A percentile compares a stretch with the other conserved stretches of the same genome.
These are phyloP conservation scores for Talaromyces pinophilus DNA, from an alignment of 2,329 filamentous ascomycete species.

Conservation along the genomic window DNA sequence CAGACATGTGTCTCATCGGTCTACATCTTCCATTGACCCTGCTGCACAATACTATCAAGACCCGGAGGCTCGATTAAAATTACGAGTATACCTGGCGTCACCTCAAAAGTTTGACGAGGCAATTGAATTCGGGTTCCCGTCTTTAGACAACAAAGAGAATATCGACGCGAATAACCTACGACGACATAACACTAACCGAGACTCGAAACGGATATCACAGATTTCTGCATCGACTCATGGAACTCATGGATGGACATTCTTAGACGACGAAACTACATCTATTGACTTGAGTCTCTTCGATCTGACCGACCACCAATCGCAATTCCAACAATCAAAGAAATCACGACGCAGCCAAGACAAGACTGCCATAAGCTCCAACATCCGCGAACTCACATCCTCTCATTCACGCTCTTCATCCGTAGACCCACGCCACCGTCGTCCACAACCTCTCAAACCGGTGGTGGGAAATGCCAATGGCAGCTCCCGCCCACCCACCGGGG, in stretches of 20 bases:
- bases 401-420: conserved; percentile 12
- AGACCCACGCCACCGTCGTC: conserved; percentile 11
- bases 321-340: conserved; percentile 43
- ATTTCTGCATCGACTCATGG: conserved; percentile 35
- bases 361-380: background rate
- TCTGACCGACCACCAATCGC: conserved; percentile 13
- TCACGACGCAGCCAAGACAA: conserved; percentile 22
- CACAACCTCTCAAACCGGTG: conserved; percentile 18
- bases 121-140: conserved; percentile 86
- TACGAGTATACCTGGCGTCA: conserved; percentile 82
- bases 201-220: conserved; percentile 27
- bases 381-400: background rate
- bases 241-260: conserved; percentile 51
- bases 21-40: conserved; percentile 63
- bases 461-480: conserved; percentile 4
- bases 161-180: conserved; percentile 22
- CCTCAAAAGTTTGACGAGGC: conserved; percentile 96
- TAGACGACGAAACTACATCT: conserved; percentile 49
- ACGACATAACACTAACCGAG: conserved; percentile 37
- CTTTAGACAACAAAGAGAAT: conserved; percentile 41
- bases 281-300: conserved; percentile 21
- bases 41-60: conserved; percentile 84
- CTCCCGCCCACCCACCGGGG: conserved; percentile 36
- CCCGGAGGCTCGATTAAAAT: conserved; percentile 80
- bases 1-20: conserved; percentile 56